Percentiles rank a stretch among this genome's conserved stretches.
These are phyloP conservation scores for Lachnellula willkommii DNA, from an alignment of 2,329 filamentous ascomycete genomes.

Conservation along the genomic window DNA sequence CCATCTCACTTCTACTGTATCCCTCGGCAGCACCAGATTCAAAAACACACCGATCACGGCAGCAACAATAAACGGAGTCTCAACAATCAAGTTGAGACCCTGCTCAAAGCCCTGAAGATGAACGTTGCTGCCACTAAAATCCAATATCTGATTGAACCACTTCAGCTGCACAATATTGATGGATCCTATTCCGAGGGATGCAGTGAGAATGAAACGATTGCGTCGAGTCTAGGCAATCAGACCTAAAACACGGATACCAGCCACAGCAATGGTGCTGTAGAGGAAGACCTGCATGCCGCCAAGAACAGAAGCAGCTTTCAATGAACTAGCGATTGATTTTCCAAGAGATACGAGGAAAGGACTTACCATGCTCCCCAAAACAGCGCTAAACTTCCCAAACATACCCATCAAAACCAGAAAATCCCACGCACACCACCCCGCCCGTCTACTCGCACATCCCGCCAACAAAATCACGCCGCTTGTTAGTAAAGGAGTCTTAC, in stretches of 20 bases:
- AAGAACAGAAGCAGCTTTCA: constrained; percentile 41
- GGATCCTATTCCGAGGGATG: constrained; percentile 55
- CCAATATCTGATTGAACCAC: constrained; percentile 36
- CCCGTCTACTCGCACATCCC: constrained; percentile 61
- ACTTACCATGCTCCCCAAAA: constrained; percentile 54
- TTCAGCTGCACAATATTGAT: constrained; percentile 38
- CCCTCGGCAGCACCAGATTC: constrained; percentile 38
- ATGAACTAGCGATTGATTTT: not conserved
- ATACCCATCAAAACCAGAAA: constrained; percentile 66
- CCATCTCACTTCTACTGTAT: constrained; percentile 29
- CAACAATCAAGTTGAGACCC: constrained; percentile 36
- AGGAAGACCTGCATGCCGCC: constrained; percentile 56
- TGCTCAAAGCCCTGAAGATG: constrained; percentile 37
- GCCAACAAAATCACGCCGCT: constrained; percentile 63
- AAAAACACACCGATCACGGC: constrained; percentile 39
- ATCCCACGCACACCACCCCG: constrained; percentile 60
- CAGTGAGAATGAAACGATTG: constrained; percentile 62
- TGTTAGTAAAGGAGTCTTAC: not conserved
- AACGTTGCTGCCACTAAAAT: constrained; percentile 34
- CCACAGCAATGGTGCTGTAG: constrained; percentile 60
- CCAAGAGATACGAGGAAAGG: not conserved
- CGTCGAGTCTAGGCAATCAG: constrained; percentile 58
- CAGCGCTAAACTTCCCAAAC: constrained; percentile 65
- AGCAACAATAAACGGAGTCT: constrained; percentile 39
- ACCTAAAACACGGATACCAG: constrained; percentile 60